Conservation (phyloP, 768 basidiomycete genomes). For the Termitomyces sp. region DNA sequence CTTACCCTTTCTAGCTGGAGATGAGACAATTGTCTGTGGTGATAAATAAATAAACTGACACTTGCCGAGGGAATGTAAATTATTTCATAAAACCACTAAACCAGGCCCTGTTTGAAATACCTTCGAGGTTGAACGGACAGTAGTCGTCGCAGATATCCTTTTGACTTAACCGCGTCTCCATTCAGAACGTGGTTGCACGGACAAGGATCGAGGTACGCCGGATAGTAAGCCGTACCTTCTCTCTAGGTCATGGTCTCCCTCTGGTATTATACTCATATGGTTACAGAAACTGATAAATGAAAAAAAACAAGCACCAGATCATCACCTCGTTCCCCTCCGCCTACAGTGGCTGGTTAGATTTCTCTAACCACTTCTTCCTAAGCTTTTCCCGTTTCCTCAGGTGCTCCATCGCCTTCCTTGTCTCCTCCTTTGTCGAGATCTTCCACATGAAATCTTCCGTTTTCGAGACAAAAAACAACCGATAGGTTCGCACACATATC, state of each 20-base stretch:
- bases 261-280: not conserved
- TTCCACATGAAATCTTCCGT: constrained; percentile 64
- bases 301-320: not conserved
- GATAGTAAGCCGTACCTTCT: not conserved
- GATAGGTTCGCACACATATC: constrained; percentile 79
- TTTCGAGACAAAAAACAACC: constrained; percentile 70
- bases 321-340: not conserved
- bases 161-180: too few species aligned
- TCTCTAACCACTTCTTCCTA: constrained; percentile 33
- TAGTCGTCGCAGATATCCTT: not conserved
- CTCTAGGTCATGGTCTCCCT: too few species aligned
- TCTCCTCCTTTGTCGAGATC: constrained; percentile 35
- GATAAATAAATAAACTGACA: too few species aligned
- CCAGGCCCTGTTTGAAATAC: not conserved
- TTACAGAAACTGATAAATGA: not conserved
- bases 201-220: not conserved
- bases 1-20: too few species aligned
- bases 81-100: not conserved
- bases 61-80: too few species aligned
- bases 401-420: constrained; percentile 23
- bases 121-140: not conserved
- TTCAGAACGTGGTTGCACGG: not conserved
- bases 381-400: constrained; percentile 27
- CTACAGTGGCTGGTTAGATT: constrained; percentile 11
- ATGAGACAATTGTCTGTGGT: too few species aligned